phyloP scores from a whole-genome alignment of 768 basidiomycete species.

The Agaricus blazei region DNA sequence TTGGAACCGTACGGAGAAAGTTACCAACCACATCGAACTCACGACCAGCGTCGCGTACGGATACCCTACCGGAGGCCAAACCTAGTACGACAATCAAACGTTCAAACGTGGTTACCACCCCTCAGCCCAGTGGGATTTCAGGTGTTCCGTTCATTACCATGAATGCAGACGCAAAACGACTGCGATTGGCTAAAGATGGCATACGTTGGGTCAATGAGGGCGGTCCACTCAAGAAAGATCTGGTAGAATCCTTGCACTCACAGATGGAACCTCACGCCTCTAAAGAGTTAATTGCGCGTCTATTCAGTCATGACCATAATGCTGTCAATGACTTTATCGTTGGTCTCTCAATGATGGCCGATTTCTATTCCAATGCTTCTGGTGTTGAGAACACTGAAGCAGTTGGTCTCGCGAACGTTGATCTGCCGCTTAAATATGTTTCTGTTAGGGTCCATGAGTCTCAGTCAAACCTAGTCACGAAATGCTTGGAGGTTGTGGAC shows the following conservation, averaged over 20 bases:
- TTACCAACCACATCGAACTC: conserved; percentile 52
- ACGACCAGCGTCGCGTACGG: conserved; percentile 46
- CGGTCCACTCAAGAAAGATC: conserved; percentile 78
- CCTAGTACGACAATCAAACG: conserved; percentile 29
- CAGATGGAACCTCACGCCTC: conserved; percentile 90
- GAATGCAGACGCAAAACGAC: conserved; percentile 59
- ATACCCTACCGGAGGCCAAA: conserved; percentile 31
- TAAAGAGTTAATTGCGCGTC: conserved; percentile 63
- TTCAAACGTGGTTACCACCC: conserved; percentile 20
- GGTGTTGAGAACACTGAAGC: conserved; percentile 56
- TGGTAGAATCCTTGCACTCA: conserved; percentile 77
- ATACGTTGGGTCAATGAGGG: conserved; percentile 84
- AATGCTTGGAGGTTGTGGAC: conserved; percentile 85
- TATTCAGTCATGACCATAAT: conserved; percentile 96
- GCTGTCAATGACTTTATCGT: conserved; percentile 88
- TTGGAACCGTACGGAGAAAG: conserved; percentile 66
- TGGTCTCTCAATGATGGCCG: conserved; percentile 70
- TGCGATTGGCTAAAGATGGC: conserved; percentile 68
- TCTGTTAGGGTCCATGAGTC: conserved; percentile 88
- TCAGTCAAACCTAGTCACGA: conserved; percentile 82
- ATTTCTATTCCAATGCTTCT: conserved; percentile 62
- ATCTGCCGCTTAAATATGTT: conserved; percentile 89
- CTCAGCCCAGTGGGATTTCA: conserved; percentile 20
- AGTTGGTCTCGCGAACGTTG: conserved; percentile 80
- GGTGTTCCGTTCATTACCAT: conserved; percentile 44